phyloP scores from a whole-genome alignment of 2,329 filamentous ascomycete species.

The Epichloe glyceriae region DNA sequence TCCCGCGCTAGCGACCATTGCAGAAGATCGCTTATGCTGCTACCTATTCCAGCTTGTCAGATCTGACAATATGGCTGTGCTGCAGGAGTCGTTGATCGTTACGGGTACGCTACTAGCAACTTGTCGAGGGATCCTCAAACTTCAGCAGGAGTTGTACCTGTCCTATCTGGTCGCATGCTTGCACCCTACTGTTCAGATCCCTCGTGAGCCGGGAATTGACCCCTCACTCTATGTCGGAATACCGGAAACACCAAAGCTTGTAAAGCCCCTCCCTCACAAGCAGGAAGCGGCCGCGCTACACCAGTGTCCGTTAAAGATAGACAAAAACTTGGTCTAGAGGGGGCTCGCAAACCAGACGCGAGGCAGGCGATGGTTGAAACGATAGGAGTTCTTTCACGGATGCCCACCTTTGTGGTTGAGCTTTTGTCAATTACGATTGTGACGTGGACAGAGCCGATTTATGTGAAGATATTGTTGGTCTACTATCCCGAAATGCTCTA shows the following conservation, averaged over 20 bases:
- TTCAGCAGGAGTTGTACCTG: slow-evolving; percentile 92
- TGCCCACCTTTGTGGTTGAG: slow-evolving; percentile 90
- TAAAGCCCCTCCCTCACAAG: slow-evolving; percentile 65
- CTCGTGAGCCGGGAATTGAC: slow-evolving; percentile 78
- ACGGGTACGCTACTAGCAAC: slow-evolving; percentile 84
- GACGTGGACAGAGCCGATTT: slow-evolving; percentile 83
- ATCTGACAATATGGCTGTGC: slow-evolving; percentile 89
- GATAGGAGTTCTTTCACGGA: slow-evolving; percentile 78
- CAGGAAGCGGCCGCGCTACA: slow-evolving; percentile 69
- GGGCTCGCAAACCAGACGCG: slow-evolving; percentile 83
- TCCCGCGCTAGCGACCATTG: slow-evolving; percentile 72
- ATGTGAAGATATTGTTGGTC: slow-evolving; percentile 88
- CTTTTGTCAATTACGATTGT: slow-evolving; percentile 95
- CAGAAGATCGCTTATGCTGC: slow-evolving; percentile 84
- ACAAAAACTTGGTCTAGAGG: slow-evolving; percentile 84
- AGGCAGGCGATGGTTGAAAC: slow-evolving; percentile 98
- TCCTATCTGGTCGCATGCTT: slow-evolving; percentile 90
- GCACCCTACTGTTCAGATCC: slow-evolving; percentile 89
- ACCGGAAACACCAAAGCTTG: slow-evolving; percentile 76
- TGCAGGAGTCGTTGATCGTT: slow-evolving; percentile 86
- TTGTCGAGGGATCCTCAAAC: slow-evolving; percentile 77
- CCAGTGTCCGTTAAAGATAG: slow-evolving; percentile 87
- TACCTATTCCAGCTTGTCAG: slow-evolving; percentile 93
- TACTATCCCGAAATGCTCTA: slow-evolving; percentile 85
- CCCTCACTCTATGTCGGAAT: slow-evolving; percentile 86